Percentiles rank a stretch among this genome's conserved stretches.
Conservation (phyloP, 2,329 filamentous ascomycete species). For the Myriosclerotinia duriaeana region DNA sequence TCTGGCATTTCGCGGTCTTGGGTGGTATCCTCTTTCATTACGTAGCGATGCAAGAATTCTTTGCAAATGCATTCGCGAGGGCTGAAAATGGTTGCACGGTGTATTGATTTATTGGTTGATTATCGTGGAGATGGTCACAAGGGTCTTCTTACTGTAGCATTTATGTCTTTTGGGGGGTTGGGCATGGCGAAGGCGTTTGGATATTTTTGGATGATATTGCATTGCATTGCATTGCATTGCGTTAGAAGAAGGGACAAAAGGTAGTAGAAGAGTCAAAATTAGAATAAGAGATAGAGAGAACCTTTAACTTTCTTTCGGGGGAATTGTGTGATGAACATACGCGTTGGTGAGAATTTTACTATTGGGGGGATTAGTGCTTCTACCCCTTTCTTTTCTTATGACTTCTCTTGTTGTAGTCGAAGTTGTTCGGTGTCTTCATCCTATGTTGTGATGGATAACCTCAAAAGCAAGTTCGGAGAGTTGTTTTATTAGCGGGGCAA, state of each 20-base stretch:
- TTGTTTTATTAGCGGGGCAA: too few species aligned
- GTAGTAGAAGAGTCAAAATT: background rate
- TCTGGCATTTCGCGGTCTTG: conserved; percentile 94
- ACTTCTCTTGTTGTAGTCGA: too few species aligned
- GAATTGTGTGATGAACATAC: too few species aligned
- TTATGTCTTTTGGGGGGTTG: background rate
- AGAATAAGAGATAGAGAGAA: background rate
- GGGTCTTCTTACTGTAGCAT: background rate
- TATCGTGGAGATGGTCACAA: background rate
- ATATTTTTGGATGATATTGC: background rate
- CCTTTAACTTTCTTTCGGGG: background rate
- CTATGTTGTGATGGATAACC: too few species aligned
- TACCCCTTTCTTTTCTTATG: too few species aligned
- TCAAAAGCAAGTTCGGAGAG: too few species aligned
- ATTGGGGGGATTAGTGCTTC: too few species aligned
- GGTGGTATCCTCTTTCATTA: conserved; percentile 98
- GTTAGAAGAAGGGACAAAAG: background rate
- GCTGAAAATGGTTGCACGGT: conserved; percentile 46
- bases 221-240: background rate
- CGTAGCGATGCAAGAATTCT: conserved; percentile 92
- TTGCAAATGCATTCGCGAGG: conserved; percentile 71
- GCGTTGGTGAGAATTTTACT: too few species aligned
- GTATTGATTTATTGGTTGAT: conserved; percentile 28
- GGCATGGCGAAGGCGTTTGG: conserved; percentile 16
- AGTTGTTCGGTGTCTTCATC: too few species aligned